Percentiles rank a stretch among this genome's conserved stretches.
These are phyloP conservation scores for Amyloporia xantha DNA, from an alignment of 768 basidiomycete genomes.

Conservation along the genomic window DNA sequence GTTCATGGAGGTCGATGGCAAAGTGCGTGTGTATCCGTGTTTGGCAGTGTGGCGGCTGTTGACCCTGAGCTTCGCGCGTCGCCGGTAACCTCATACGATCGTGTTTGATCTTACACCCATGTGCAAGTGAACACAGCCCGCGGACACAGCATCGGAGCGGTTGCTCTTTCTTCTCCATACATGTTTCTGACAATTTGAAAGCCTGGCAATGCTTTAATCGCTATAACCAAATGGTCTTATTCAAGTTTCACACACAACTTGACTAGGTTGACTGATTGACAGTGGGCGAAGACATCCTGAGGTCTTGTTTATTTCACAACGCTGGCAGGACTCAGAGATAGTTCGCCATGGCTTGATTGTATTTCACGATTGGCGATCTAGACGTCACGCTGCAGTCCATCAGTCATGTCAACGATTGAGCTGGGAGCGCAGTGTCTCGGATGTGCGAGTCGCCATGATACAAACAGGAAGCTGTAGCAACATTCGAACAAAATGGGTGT, in stretches of 20 bases:
- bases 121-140: neutral
- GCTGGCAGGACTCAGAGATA: no score
- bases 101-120: neutral
- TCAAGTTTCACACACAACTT: no score
- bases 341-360: no score
- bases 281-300: no score
- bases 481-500: no score
- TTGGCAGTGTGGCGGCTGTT: slow-evolving; percentile 3
- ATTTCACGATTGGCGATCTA: neutral
- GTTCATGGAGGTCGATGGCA: slow-evolving; percentile 30
- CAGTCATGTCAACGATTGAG: neutral
- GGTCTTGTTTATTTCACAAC: no score
- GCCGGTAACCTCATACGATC: neutral
- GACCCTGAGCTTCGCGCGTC: neutral
- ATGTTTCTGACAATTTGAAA: no score
- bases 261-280: no score
- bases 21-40: neutral
- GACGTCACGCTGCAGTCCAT: neutral
- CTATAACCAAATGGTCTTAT: no score
- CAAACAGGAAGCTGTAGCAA: neutral
- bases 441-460: neutral
- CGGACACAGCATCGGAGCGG: neutral
- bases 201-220: no score
- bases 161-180: no score
- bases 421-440: neutral